A percentile compares a stretch with the other conserved stretches of the same genome.
Evolutionary conservation across 2,329 filamentous ascomycete species (phyloP).

Genomic region (Cyclaneusma minus): DNA sequence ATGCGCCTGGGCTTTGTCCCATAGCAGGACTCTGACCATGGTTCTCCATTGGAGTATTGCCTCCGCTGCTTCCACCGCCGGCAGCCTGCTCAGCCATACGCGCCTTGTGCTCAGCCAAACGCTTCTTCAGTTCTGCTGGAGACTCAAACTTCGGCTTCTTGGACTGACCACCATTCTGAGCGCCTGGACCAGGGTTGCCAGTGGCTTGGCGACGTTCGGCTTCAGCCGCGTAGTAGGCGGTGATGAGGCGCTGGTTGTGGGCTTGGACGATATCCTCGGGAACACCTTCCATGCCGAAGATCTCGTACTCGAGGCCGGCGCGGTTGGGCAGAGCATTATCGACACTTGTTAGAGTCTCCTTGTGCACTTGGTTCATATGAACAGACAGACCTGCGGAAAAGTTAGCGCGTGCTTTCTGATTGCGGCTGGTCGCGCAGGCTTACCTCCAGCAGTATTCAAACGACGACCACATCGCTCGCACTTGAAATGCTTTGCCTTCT

Average conservation of each 20-base stretch:
- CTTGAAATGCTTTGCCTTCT: conserved; percentile 99
- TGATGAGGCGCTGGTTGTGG: conserved; percentile 75
- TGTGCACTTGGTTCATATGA: conserved; percentile 97
- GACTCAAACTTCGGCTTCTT: conserved; percentile 63
- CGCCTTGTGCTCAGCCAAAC: conserved; percentile 63
- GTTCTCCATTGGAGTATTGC: conserved; percentile 31
- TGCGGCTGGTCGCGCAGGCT: conserved; percentile 17
- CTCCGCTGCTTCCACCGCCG: conserved; percentile 37
- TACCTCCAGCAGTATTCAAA: conserved; percentile 89
- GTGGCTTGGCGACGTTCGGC: conserved; percentile 68
- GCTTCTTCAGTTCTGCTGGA: conserved; percentile 62
- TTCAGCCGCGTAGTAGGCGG: conserved; percentile 73
- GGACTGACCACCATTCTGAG: conserved; percentile 42
- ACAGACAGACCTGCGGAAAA: conserved; percentile 61
- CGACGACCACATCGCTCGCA: conserved; percentile 81
- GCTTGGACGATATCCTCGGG: conserved; percentile 70
- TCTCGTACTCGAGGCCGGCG: conserved; percentile 77
- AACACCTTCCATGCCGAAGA: conserved; percentile 97
- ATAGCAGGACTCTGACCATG: conserved; percentile 33
- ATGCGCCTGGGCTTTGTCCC: conserved; percentile 34
- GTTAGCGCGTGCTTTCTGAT: conserved; percentile 4
- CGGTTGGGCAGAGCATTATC: conserved; percentile 87
- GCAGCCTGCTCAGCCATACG: conserved; percentile 45
- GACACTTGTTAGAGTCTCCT: conserved; percentile 73
- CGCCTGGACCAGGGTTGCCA: conserved; percentile 64